phyloP scores from a whole-genome alignment of 345 rosid species.

The Acer saccharum region DNA sequence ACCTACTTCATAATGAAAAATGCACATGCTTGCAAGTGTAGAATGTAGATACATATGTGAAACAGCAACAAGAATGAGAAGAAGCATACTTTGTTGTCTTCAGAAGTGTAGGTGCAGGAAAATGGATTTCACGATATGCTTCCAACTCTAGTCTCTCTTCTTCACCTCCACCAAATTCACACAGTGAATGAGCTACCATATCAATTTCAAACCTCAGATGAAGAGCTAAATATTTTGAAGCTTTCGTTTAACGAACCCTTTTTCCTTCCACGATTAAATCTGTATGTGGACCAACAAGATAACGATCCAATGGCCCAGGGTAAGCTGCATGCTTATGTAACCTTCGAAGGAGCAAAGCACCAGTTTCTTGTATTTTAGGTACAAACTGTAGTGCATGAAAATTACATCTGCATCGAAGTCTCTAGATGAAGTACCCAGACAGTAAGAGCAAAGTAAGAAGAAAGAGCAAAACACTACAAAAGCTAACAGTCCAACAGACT shows the following conservation, averaged over 20 bases:
- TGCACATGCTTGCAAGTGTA: not conserved
- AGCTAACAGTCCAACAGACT: constrained; percentile 10
- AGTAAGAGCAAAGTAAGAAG: constrained; percentile 35
- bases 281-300: constrained; percentile 74
- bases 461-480: constrained; percentile 4
- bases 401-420: constrained; percentile 97
- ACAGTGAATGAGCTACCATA: constrained; percentile 97
- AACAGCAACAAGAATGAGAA: not conserved
- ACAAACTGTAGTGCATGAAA: constrained; percentile 79
- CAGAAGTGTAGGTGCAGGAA: constrained; percentile 68
- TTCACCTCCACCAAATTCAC: constrained; percentile 92
- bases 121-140: constrained; percentile 84
- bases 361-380: constrained; percentile 87
- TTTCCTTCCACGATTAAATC: constrained; percentile 46
- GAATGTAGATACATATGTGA: not conserved
- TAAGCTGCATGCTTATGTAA: constrained; percentile 54
- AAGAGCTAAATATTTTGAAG: constrained; percentile 75
- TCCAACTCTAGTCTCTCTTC: constrained; percentile 72
- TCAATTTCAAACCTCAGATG: constrained; percentile 95
- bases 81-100: constrained; percentile 53
- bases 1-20: not conserved
- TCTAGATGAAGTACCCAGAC: constrained; percentile 59
- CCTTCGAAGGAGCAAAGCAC: constrained; percentile 72
- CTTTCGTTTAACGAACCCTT: constrained; percentile 39
- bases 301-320: constrained; percentile 63